Evolutionary conservation across 768 basidiomycete genomes (phyloP).

Genomic region (Rhodosporidiobolus odoratus): DNA sequence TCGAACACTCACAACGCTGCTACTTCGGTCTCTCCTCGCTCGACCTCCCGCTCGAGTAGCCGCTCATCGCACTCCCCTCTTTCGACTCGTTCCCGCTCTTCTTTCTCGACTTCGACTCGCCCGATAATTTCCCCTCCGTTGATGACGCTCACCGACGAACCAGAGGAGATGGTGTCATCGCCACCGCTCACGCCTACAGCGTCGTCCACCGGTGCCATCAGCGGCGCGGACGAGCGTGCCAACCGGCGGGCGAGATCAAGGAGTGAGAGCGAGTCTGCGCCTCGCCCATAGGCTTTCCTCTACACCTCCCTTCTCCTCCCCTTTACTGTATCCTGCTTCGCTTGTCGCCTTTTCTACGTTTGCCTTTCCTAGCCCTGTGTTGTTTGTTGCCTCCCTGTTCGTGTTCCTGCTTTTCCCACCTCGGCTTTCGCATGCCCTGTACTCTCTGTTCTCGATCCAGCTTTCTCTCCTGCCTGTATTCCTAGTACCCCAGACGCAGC

Average conservation of each 20-base stretch:
- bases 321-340: not conserved
- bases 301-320: not conserved
- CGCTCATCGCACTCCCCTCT: not conserved
- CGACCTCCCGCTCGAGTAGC: not conserved
- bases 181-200: not conserved
- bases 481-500: no score
- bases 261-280: not conserved
- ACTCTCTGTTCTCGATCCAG: no score
- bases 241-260: not conserved
- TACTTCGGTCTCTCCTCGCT: not conserved
- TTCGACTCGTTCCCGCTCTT: not conserved
- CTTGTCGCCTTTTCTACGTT: no score
- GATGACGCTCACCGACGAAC: conserved; percentile 2
- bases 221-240: not conserved
- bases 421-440: no score
- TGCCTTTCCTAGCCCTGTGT: no score
- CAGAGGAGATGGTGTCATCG: not conserved
- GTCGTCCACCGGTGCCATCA: not conserved
- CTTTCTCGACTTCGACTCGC: not conserved
- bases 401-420: no score
- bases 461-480: no score
- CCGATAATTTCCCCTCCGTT: not conserved
- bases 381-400: no score
- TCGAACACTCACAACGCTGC: not conserved
- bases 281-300: not conserved